Evolutionary conservation across 1,284 basidiomycete species (phyloP), one percentile per base, ranked within the genome.

Genomic region (Heimioporus retisporus): DNA sequence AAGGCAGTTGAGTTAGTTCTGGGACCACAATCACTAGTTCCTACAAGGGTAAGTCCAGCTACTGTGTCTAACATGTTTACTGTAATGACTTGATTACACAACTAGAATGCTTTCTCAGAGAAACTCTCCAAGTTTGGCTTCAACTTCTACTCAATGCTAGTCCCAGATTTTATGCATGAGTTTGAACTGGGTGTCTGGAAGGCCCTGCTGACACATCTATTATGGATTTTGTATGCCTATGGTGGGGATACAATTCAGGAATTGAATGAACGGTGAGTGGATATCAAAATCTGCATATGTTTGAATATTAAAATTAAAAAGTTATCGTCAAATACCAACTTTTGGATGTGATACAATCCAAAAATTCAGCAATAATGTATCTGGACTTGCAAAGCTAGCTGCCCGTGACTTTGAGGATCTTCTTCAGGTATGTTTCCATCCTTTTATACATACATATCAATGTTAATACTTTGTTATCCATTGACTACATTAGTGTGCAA

Each of bases 391-490:
- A 70, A 75, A 75, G 3, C 46, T 70, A 0, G 68, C 67, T 0
- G 71, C 64, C 1, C 18, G 63, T 2, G 71, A 75, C 6, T 75
- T 67, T 10, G 61, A 75, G 7, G 71, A 75, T 16, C 42, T 83
- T 0, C 65, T 83, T 0, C 79, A 83, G 76, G 77, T 80, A 59
- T 8, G 8, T 35, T 35, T 35, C 31, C 8, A 35, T 51, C 35
- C 19, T 8, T 10, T 53, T 53, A 7, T 53, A 23, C 23, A 23
- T 7, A n/a, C 21, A n/a, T 50, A 46, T 46, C 16, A 21, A 35
- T 4, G 31, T 8, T 35, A 35, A 35, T 35, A 8, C 8, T 4
- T 35, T 35, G 31, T 8, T 35, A 35, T 35, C 31, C 31, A 35
- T 35, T 35, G 48, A 19, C 19, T 10, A 18, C 18, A 21, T 21